phyloP scores from a whole-genome alignment of 257 asterid genomes.

The Cynanchum wilfordii region DNA sequence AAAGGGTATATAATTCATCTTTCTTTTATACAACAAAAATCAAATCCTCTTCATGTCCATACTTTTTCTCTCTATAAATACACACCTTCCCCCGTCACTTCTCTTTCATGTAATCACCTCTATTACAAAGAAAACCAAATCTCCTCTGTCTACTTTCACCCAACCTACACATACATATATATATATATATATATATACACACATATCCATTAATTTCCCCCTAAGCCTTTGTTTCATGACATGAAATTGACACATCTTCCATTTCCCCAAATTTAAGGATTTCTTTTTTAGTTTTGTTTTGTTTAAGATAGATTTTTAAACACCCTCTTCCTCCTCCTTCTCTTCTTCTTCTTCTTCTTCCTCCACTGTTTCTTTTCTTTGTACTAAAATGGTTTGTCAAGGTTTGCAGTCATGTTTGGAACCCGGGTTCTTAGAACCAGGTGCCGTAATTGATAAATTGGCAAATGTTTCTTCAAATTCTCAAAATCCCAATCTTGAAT shows the following conservation, averaged over 20 bases:
- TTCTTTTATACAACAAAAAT: neutral
- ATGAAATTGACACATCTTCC: neutral
- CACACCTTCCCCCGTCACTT: conserved; percentile 37
- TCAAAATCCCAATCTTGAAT: conserved; percentile 12
- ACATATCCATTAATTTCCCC: too few species aligned
- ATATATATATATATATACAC: neutral
- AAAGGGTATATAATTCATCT: conserved; percentile 15
- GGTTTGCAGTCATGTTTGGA: conserved; percentile 40
- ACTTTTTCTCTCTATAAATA: conserved; percentile 50
- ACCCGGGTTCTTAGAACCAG: conserved; percentile 31
- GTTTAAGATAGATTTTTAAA: too few species aligned
- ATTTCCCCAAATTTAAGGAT: too few species aligned
- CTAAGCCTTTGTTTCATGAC: neutral
- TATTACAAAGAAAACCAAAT: conserved; percentile 4
- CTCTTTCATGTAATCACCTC: conserved; percentile 30
- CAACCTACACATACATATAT: neutral
- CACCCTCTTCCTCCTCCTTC: conserved; percentile 19
- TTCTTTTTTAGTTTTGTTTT: too few species aligned
- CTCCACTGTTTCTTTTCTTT: conserved; percentile 5
- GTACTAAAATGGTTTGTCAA: conserved; percentile 18
- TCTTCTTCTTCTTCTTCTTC: conserved; percentile 26
- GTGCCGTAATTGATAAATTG: conserved; percentile 28
- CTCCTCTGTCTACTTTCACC: neutral
- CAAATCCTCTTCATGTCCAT: conserved; percentile 6
- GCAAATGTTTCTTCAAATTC: conserved; percentile 19